Evolutionary conservation across 2,329 filamentous ascomycete genomes (phyloP).

Genomic region (Aschersonia sp.): DNA sequence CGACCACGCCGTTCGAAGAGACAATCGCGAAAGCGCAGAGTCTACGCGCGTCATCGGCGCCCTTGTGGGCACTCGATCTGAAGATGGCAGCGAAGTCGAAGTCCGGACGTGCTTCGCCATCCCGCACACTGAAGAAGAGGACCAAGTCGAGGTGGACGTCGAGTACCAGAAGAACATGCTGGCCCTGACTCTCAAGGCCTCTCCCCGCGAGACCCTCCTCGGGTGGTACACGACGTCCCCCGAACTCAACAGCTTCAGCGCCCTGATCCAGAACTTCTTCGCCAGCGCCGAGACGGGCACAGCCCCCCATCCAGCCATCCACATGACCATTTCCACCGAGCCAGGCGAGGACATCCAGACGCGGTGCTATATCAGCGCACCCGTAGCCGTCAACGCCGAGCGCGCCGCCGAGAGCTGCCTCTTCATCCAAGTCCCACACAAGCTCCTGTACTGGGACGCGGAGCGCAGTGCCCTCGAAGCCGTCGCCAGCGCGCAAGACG

Average conservation of each 20-base stretch:
- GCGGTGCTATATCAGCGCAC: constrained; percentile 86
- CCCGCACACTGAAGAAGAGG: constrained; percentile 93
- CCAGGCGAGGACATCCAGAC: constrained; percentile 81
- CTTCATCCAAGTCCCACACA: constrained; percentile 94
- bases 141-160: constrained; percentile 98
- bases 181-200: constrained; percentile 80
- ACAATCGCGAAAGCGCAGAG: constrained; percentile 52
- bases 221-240: constrained; percentile 97
- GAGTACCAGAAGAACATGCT: constrained; percentile 99
- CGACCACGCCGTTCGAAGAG: constrained; percentile 88
- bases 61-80: constrained; percentile 79
- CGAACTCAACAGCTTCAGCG: constrained; percentile 96
- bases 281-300: constrained; percentile 92
- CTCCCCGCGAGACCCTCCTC: constrained; percentile 84
- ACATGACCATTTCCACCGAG: constrained; percentile 86
- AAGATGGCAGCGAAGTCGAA: constrained; percentile 94
- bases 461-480: constrained; percentile 59
- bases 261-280: constrained; percentile 98
- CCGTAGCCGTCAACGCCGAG: constrained; percentile 89
- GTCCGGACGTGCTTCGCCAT: constrained; percentile 96
- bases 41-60: constrained; percentile 95
- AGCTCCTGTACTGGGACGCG: constrained; percentile 74
- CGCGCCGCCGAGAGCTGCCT: constrained; percentile 90
- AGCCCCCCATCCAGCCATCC: constrained; percentile 92
- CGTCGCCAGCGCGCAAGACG: constrained; percentile 68